Conservation (phyloP, 495 filamentous ascomycete species). For the Aspergillus conjunctus region DNA sequence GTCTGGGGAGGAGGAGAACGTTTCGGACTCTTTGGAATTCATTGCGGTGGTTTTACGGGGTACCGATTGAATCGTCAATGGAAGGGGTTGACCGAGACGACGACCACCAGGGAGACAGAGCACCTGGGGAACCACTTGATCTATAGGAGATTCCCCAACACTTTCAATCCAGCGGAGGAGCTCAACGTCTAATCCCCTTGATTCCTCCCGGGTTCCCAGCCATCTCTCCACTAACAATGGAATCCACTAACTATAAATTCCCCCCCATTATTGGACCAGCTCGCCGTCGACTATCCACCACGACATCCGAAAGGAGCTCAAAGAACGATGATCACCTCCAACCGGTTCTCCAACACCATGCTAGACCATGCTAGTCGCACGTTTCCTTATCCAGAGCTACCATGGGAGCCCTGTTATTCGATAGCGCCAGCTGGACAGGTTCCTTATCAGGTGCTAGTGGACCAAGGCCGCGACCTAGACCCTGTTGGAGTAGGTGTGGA, state of each 20-base stretch:
- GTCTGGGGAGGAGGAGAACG: not conserved
- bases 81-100: not conserved
- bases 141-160: too few species aligned
- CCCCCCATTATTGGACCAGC: not conserved
- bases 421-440: not conserved
- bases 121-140: not conserved
- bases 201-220: not conserved
- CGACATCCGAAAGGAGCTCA: not conserved
- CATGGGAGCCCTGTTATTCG: not conserved
- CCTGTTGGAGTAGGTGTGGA: too few species aligned
- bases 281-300: not conserved
- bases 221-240: not conserved
- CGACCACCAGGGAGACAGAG: too few species aligned
- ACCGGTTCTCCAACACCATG: not conserved
- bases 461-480: too few species aligned
- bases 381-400: not conserved
- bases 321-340: not conserved
- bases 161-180: too few species aligned
- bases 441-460: not conserved
- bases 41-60: not conserved
- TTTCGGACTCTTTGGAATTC: not conserved
- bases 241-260: not conserved
- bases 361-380: not conserved
- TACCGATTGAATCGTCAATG: not conserved
- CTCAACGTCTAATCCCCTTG: too few species aligned